Percentiles rank a stretch among this genome's conserved stretches.
phyloP scores from a whole-genome alignment of 2,329 filamentous ascomycete genomes.

The Pseudogymnoascus sp. region DNA sequence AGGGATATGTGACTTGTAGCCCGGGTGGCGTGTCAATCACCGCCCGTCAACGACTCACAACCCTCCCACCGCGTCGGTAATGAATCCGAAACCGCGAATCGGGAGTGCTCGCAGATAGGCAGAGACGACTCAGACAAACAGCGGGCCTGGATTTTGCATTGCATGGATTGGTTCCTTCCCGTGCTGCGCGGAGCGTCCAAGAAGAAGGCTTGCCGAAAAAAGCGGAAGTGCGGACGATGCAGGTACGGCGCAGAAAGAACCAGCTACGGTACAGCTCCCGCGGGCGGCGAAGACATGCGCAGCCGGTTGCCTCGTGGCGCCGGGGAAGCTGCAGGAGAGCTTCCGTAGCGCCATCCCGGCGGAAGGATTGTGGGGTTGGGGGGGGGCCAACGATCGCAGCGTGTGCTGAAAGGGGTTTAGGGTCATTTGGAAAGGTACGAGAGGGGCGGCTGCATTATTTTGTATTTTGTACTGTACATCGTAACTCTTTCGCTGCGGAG shows the following conservation, averaged over 20 bases:
- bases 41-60: not conserved
- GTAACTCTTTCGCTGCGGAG: not conserved
- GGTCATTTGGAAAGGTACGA: not conserved
- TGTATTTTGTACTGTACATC: not conserved
- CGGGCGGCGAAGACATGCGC: not conserved
- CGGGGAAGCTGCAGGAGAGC: not conserved
- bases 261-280: not conserved
- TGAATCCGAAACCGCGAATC: not conserved
- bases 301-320: not conserved
- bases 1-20: not conserved
- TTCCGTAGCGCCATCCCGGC: not conserved
- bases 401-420: not conserved
- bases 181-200: not conserved
- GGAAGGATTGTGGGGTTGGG: not conserved
- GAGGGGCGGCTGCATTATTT: not conserved
- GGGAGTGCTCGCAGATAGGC: not conserved
- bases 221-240: not conserved
- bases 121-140: not conserved
- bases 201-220: not conserved
- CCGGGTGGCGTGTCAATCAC: not conserved
- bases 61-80: not conserved
- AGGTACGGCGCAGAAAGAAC: not conserved
- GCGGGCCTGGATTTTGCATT: not conserved
- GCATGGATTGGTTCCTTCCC: not conserved
- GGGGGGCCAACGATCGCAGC: not conserved